A percentile compares a stretch with the other conserved stretches of the same genome.
Evolutionary conservation across 352 stramenopile genomes (phyloP).

Genomic region (Globisporangium barbulae): DNA sequence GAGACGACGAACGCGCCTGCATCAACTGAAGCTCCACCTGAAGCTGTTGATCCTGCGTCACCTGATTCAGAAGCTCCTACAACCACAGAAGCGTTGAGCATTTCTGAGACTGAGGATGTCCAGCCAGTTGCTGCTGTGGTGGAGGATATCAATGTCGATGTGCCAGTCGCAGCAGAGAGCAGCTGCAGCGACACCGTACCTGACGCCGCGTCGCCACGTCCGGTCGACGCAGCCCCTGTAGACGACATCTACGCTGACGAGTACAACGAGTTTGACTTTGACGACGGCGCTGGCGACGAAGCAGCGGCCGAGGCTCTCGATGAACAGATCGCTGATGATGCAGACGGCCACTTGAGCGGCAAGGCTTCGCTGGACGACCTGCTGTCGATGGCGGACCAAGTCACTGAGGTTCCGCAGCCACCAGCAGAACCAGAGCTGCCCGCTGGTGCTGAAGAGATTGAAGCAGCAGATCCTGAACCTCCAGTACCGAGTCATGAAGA

Average conservation of each 20-base stretch:
- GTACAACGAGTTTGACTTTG: slow-evolving; percentile 57
- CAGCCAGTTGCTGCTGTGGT: not conserved
- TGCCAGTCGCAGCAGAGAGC: not conserved
- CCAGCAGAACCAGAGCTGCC: not conserved
- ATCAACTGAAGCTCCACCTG: not conserved
- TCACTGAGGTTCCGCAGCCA: not conserved
- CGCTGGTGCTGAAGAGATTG: not conserved
- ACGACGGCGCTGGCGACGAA: slow-evolving; percentile 33
- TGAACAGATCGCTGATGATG: slow-evolving; percentile 12
- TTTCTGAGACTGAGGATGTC: not conserved
- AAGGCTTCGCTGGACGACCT: slow-evolving; percentile 12
- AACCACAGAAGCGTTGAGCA: not conserved
- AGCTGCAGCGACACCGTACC: not conserved
- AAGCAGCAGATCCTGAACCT: not conserved
- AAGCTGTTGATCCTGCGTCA: not conserved
- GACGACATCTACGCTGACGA: slow-evolving; percentile 59
- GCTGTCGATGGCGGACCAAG: slow-evolving; percentile 13
- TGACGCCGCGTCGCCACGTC: not conserved
- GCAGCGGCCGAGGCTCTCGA: slow-evolving; percentile 18
- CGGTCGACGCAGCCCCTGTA: slow-evolving; percentile 3
- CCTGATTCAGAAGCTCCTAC: not conserved
- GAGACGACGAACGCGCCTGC: not conserved
- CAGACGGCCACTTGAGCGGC: not conserved
- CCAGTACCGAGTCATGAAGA: not conserved
- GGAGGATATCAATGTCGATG: not conserved